Percentiles rank a stretch among this genome's conserved stretches.
Conservation (phyloP, 306 rosid species). For the Citrullus mucosospermus region DNA sequence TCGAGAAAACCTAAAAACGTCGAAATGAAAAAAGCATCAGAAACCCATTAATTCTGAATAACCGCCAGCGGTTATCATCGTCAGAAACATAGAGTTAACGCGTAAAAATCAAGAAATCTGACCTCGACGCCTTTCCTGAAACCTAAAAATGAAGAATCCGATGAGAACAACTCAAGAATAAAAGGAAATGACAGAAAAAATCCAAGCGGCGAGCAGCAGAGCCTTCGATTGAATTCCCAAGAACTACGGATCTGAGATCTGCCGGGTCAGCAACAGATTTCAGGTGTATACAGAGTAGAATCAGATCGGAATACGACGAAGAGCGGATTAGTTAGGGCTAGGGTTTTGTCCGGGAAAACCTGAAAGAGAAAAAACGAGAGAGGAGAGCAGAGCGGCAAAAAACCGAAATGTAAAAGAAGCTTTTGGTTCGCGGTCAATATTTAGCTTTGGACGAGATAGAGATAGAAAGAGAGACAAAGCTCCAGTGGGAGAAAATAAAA, state of each 20-base stretch:
- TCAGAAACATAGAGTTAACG: not conserved
- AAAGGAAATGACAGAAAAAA: not conserved
- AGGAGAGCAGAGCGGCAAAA: conserved; percentile 42
- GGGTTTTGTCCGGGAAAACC: conserved; percentile 47
- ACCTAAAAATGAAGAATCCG: not conserved
- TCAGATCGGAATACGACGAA: not conserved
- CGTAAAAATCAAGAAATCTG: conserved; percentile 5
- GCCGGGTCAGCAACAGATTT: conserved; percentile 3
- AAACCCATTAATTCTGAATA: not conserved
- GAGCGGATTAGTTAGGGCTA: conserved; percentile 23
- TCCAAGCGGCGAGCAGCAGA: not conserved
- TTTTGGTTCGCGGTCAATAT: conserved; percentile 61
- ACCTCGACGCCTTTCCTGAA: conserved; percentile 13
- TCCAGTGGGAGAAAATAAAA: not conserved
- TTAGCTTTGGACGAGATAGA: conserved; percentile 38
- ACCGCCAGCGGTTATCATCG: conserved; percentile 4
- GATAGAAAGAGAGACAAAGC: not conserved
- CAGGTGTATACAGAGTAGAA: conserved; percentile 11
- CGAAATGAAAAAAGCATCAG: not conserved
- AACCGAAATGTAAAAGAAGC: conserved; percentile 36
- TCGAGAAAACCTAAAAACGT: not conserved
- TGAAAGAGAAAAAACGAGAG: not conserved
- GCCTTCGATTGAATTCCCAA: conserved; percentile 14
- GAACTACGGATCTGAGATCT: conserved; percentile 43
- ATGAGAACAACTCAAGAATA: not conserved